A percentile compares a stretch with the other conserved stretches of the same genome.
These are phyloP conservation scores for Evernia prunastri DNA, from an alignment of 495 filamentous ascomycete species.

Conservation along the genomic window DNA sequence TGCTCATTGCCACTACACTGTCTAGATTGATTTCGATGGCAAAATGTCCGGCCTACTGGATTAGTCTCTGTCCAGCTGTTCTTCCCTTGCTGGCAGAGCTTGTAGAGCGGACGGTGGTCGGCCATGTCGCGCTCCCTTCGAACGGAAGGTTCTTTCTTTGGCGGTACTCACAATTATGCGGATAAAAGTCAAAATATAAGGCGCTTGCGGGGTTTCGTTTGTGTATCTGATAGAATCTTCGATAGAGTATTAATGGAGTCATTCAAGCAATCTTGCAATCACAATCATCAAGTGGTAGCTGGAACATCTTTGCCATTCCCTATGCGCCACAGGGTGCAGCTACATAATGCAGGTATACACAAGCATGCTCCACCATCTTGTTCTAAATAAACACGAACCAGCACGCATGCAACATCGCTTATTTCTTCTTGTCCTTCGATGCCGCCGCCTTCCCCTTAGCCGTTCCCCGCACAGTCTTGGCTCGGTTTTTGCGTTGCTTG, in stretches of 20 bases:
- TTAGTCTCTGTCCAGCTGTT: neutral
- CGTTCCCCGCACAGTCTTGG: slow-evolving; percentile 94
- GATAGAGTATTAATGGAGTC: slow-evolving; percentile 6
- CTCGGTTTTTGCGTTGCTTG: slow-evolving; percentile 99
- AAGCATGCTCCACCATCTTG: slow-evolving; percentile 1
- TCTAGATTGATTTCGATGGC: neutral
- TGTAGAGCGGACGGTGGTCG: neutral
- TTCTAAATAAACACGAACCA: slow-evolving; percentile 26
- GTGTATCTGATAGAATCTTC: neutral
- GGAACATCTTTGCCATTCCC: slow-evolving; percentile 16
- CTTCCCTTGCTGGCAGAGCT: neutral
- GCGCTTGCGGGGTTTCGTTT: neutral
- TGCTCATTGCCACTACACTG: neutral
- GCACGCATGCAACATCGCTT: slow-evolving; percentile 27
- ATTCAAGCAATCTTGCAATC: neutral
- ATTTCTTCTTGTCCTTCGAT: slow-evolving; percentile 68
- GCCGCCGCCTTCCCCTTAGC: slow-evolving; percentile 81
- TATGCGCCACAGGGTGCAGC: slow-evolving; percentile 19
- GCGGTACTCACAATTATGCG: neutral
- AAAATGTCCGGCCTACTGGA: neutral
- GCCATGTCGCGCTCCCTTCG: neutral
- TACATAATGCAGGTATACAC: slow-evolving; percentile 15
- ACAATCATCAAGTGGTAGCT: neutral
- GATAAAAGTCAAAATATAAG: neutral
- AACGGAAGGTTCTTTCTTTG: neutral